These are phyloP conservation scores for Camellia oleifera DNA, from an alignment of 179 eudicot genomes.

Conservation along the genomic window DNA sequence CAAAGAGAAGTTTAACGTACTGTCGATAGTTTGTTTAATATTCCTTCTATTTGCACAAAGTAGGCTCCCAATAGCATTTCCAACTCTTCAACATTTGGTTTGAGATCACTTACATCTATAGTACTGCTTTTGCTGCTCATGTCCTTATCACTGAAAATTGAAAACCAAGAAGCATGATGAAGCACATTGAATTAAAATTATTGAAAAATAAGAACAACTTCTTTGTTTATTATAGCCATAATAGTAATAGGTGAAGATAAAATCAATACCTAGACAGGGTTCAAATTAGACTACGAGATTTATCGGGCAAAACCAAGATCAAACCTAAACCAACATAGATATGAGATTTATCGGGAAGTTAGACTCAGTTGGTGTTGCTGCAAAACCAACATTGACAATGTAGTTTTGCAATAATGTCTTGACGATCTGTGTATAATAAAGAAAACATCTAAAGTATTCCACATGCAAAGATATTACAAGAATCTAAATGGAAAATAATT, in stretches of 20 bases:
- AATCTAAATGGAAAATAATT: not conserved
- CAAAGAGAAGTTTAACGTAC: not conserved
- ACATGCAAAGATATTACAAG: not conserved
- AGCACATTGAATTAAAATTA: not conserved
- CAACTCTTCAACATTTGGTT: conserved; percentile 7
- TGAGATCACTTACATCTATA: not conserved
- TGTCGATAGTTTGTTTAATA: conserved; percentile 10
- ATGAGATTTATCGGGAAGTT: too few species aligned
- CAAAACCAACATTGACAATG: not conserved
- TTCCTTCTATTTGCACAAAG: conserved; percentile 14
- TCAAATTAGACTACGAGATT: not conserved
- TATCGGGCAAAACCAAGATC: not conserved
- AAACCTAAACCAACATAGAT: not conserved
- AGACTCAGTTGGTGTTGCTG: not conserved
- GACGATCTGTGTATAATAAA: not conserved
- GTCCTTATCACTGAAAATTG: conserved; percentile 6
- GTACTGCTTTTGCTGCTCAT: not conserved
- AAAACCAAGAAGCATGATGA: not conserved
- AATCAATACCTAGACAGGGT: not conserved
- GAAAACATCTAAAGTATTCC: too few species aligned
- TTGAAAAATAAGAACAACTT: not conserved
- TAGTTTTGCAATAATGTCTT: not conserved
- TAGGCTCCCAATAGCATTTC: conserved; percentile 13
- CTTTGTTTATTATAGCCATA: not conserved
- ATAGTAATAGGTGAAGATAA: not conserved